Percentiles rank a stretch among this genome's conserved stretches.
phyloP scores from a whole-genome alignment of 2,329 filamentous ascomycete species.

The Pestalotiopsis sp. region DNA sequence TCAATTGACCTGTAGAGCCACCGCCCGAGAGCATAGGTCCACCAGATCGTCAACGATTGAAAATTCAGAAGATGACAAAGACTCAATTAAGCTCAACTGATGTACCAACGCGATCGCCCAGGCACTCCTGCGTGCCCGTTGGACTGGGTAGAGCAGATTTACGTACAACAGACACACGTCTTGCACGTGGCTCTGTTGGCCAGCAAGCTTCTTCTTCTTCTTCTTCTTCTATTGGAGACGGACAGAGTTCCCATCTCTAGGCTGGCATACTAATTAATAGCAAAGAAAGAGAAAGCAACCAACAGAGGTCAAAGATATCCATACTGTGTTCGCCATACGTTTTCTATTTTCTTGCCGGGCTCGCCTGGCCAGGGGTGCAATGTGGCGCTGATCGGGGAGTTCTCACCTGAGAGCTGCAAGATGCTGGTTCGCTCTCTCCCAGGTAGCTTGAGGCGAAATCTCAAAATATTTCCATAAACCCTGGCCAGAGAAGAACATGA shows the following conservation, averaged over 20 bases:
- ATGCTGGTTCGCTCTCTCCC: background rate
- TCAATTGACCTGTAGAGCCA: background rate
- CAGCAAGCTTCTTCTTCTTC: background rate
- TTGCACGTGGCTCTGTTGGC: background rate
- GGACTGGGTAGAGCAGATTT: background rate
- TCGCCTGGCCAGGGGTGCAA: background rate
- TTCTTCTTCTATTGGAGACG: background rate
- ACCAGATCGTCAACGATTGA: background rate
- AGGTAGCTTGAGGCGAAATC: background rate
- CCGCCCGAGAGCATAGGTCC: background rate
- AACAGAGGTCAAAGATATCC: background rate
- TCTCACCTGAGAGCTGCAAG: background rate
- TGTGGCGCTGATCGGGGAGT: background rate
- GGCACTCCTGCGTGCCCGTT: background rate
- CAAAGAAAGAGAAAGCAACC: background rate
- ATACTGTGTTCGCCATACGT: background rate
- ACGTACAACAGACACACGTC: background rate
- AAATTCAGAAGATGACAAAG: background rate
- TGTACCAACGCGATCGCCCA: background rate
- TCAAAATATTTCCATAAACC: background rate
- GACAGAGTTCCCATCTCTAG: background rate
- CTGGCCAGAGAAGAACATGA: background rate
- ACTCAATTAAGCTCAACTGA: background rate
- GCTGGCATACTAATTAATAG: background rate
- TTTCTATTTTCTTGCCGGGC: background rate